These are phyloP conservation scores for Apiospora kogelbergensis DNA, from an alignment of 2,329 filamentous ascomycete species.

Conservation along the genomic window DNA sequence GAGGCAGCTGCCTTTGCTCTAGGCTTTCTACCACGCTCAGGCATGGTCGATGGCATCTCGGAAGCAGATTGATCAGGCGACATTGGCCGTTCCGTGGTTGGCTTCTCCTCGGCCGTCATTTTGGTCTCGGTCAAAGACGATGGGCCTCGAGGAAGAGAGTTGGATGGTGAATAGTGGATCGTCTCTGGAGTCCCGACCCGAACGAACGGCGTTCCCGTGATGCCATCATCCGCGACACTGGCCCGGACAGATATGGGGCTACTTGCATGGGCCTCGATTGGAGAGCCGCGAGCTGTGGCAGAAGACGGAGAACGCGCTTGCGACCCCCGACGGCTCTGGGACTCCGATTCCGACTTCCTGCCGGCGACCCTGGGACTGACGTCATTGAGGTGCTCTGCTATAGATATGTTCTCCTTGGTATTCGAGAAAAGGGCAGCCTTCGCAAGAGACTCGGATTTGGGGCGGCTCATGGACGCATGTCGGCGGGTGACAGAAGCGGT, in stretches of 20 bases:
- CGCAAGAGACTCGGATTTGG: conserved; percentile 17
- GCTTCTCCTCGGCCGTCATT: conserved; percentile 22
- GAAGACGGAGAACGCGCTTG: conserved; percentile 19
- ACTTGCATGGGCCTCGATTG: conserved; percentile 8
- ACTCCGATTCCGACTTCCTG: conserved; percentile 7
- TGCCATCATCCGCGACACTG: conserved; percentile 45
- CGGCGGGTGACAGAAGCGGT: conserved; percentile 19
- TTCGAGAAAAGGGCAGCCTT: neutral
- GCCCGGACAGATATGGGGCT: conserved; percentile 21
- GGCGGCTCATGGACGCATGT: conserved; percentile 18
- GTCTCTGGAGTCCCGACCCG: conserved; percentile 41
- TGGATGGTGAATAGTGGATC: conserved; percentile 24
- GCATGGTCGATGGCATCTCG: conserved; percentile 17
- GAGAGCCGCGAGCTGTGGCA: conserved; percentile 18
- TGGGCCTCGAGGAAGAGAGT: conserved; percentile 25
- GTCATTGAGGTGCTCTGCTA: conserved; percentile 13
- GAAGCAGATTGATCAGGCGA: conserved; percentile 14
- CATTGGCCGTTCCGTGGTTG: conserved; percentile 14
- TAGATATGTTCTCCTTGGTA: conserved; percentile 2
- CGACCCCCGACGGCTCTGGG: conserved; percentile 15
- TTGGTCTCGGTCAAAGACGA: conserved; percentile 18
- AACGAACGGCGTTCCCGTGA: conserved; percentile 55
- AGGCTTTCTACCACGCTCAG: conserved; percentile 22
- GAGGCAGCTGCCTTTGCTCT: conserved; percentile 41
- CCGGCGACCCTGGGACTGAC: conserved; percentile 16